Conservation (phyloP, 2,329 filamentous ascomycete genomes). For the Botrytis squamosa region DNA sequence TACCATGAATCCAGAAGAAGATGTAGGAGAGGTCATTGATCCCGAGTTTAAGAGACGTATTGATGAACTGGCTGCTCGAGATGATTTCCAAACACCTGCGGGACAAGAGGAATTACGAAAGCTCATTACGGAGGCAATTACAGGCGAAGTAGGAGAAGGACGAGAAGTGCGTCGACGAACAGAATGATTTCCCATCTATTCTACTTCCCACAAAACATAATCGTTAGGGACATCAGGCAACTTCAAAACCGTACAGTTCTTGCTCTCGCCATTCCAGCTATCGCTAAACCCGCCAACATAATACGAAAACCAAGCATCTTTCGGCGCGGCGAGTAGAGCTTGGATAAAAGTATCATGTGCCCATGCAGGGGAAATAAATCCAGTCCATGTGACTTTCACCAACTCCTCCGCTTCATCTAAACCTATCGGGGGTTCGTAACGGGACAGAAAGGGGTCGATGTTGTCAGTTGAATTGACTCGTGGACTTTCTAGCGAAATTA, state of each 20-base stretch:
- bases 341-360: conserved; percentile 48
- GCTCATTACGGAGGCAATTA: conserved; percentile 77
- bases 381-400: conserved; percentile 57
- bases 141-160: conserved; percentile 63
- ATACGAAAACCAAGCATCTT: conserved; percentile 55
- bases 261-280: conserved; percentile 45
- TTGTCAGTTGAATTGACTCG: conserved; percentile 55
- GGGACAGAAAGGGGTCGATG: conserved; percentile 67
- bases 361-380: conserved; percentile 56
- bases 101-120: conserved; percentile 77
- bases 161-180: conserved; percentile 64
- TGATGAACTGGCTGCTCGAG: conserved; percentile 79
- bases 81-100: conserved; percentile 78
- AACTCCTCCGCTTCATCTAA: conserved; percentile 38
- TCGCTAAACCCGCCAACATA: conserved; percentile 53
- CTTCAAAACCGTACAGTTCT: conserved; percentile 55
- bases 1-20: conserved; percentile 66
- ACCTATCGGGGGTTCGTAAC: conserved; percentile 57
- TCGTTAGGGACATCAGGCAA: conserved; percentile 50
- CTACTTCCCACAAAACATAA: conserved; percentile 61
- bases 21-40: conserved; percentile 66
- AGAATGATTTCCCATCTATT: conserved; percentile 45
- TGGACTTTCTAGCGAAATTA: conserved; percentile 66
- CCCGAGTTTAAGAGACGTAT: conserved; percentile 82
- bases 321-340: conserved; percentile 47